Base-by-base conservation (phyloP, 2,329 filamentous ascomycete species). In the Botryotinia convoluta region DNA sequence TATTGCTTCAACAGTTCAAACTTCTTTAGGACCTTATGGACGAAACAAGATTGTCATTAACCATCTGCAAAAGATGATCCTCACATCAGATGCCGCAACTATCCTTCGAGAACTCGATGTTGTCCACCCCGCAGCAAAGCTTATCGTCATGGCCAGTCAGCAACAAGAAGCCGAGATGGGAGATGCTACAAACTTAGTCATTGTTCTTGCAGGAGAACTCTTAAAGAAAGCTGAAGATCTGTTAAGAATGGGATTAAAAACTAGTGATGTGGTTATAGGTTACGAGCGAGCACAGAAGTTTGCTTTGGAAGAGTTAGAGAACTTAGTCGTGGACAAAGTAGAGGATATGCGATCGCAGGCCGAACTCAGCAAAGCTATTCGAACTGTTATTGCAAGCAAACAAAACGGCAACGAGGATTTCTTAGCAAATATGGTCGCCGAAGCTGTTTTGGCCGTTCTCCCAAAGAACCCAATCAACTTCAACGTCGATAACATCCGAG, bases 41-140 rank as follows among this genome's bases (percentile, higher is more conserved):
- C 93, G 96, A 84, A 99, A 99, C 88, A 99, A 99, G 87, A 95
- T 99, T 82, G 94, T 99, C 86, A 98, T 99, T 88, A 99, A 99
- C 87, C 97, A 99, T 86, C 88, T 99, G 76, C 94, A 97, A 84
- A 99, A 99, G 88, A 98, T 99, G 96, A 97, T 98, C 80, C 88
- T 99, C 77, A 99, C 97, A 79, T 98, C 95, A 75, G 96, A 99
- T 82, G 96, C 96, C 77, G 96, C 96, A 77, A 98, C 96, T 61
- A 99, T 99, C 82, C 89, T 99, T 79, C 92, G 94, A 81, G 97
- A 99, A 86, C 90, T 99, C 83, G 96, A 99, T 81, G 96, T 99
- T 76, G 95, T 99, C 73, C 96, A 99, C 86, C 96, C 97, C 76
- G 96, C 96, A 73, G 97, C 96, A 69, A 99, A 99, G 86, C 88